Base-by-base conservation (phyloP, 441 rosid species). In the Bocquillonia castaneifolia region DNA sequence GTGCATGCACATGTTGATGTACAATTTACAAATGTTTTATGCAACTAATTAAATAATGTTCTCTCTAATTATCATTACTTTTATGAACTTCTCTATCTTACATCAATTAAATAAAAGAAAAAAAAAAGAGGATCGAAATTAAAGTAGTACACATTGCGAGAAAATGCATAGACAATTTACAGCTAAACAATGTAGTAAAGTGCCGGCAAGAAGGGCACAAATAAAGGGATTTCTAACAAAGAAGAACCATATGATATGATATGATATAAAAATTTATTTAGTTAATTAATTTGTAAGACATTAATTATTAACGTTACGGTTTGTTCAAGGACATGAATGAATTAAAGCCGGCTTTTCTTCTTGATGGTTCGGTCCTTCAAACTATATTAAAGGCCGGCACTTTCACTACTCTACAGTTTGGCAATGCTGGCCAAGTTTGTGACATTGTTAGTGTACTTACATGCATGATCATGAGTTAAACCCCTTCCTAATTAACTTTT, bases 161-260 rank as follows among this genome's bases (percentile, higher is more conserved):
- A 23, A 52, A 10, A n/a, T 36, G 9, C 32, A 26, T 10, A 39
- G 55, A 42, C 52, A 68, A 53, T 8, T 50, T 65, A 72, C 77
- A 77, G 79, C 81, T 57, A 77, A 59, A 77, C 72, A 65, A 44
- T 32, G 74, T 47, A 64, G 42, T 51, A 44, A 32, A 63, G 22
- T 67, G 81, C 78, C 78, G 84, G 84, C 84, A 70, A 70, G 64
- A 66, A 48, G 80, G 69, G 64, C 68, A 71, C 70, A 68, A 65
- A 73, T 65, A 55, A 31, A 63, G 73, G 70, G 60, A 54, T 59
- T 67, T 63, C n/a, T 59, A 6, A 28, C 36, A 34, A 62, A 60
- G 59, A 62, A 55, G 32, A 44, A 58, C 63, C 42, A 28, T 34
- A 14, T n/a, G n/a, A n/a, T n/a, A n/a, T n/a, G 1, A 47, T n/a